phyloP scores from a whole-genome alignment of 208 protist species.

The Acanthamoeba rhysodes region DNA sequence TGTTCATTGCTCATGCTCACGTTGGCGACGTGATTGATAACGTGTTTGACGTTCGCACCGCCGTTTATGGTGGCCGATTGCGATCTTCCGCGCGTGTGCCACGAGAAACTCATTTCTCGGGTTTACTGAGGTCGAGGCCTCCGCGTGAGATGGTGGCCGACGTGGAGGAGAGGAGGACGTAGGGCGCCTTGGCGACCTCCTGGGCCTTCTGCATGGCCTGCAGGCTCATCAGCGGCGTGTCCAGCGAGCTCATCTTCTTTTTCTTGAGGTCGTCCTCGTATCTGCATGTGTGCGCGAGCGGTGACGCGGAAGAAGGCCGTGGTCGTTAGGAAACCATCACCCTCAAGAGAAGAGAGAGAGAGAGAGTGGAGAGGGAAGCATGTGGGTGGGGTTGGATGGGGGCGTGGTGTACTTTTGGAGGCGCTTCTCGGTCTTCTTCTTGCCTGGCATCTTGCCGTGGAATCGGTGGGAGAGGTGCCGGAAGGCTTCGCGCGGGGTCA shows the following conservation, averaged over 20 bases:
- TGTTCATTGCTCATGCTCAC: too few relatives aligned
- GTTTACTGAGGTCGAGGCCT: constrained; percentile 22
- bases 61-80: too few relatives aligned
- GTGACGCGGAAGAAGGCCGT: too few relatives aligned
- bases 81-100: too few relatives aligned
- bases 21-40: too few relatives aligned
- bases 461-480: constrained; percentile 72
- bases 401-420: neutral
- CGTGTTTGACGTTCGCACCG: too few relatives aligned
- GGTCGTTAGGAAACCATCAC: neutral
- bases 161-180: constrained; percentile 56
- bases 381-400: too few relatives aligned
- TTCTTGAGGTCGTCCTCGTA: constrained; percentile 67
- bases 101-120: neutral
- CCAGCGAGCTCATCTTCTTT: constrained; percentile 52
- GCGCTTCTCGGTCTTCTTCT: constrained; percentile 75
- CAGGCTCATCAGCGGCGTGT: constrained; percentile 70
- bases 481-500: constrained; percentile 70
- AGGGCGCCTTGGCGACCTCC: constrained; percentile 59
- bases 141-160: constrained; percentile 44
- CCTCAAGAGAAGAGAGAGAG: too few relatives aligned
- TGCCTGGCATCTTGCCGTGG: constrained; percentile 78
- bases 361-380: too few relatives aligned
- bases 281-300: neutral
- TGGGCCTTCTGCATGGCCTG: constrained; percentile 69